Percentiles rank a stretch among this genome's conserved stretches.
phyloP scores from a whole-genome alignment of 768 basidiomycete species.

The Pleurotus sapidus region DNA sequence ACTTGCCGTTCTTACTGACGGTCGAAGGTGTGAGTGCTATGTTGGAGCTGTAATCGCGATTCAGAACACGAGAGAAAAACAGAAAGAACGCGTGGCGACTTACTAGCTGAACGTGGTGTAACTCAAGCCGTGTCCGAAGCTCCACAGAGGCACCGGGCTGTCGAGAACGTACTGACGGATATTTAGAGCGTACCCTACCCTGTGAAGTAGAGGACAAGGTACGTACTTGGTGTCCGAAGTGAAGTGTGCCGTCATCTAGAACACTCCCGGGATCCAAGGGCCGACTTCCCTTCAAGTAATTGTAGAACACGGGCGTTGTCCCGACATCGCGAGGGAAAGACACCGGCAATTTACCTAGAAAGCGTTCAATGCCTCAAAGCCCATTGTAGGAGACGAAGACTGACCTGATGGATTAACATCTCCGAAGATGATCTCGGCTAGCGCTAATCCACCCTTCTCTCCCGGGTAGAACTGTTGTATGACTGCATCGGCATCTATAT shows the following conservation, averaged over 20 bases:
- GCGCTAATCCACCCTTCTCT: slow-evolving; percentile 61
- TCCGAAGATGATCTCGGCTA: slow-evolving; percentile 67
- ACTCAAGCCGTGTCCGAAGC: slow-evolving; percentile 63
- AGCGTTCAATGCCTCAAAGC: neutral
- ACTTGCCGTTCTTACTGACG: slow-evolving; percentile 44
- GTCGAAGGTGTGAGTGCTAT: slow-evolving; percentile 41
- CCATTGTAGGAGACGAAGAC: slow-evolving; percentile 4
- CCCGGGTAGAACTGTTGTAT: slow-evolving; percentile 75
- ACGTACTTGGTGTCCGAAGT: slow-evolving; percentile 56
- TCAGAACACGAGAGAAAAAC: no score
- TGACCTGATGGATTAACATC: slow-evolving; percentile 65
- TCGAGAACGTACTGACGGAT: slow-evolving; percentile 51
- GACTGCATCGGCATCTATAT: slow-evolving; percentile 64
- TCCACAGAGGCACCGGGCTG: slow-evolving; percentile 57
- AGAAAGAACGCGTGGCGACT: slow-evolving; percentile 12
- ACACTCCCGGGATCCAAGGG: slow-evolving; percentile 52
- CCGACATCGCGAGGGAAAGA: slow-evolving; percentile 63
- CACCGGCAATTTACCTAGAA: slow-evolving; percentile 57
- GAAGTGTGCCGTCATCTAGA: slow-evolving; percentile 44
- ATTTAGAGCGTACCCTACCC: neutral
- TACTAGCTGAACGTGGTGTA: slow-evolving; percentile 67
- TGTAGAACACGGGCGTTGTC: slow-evolving; percentile 66
- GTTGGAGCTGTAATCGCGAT: slow-evolving; percentile 36
- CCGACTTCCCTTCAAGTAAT: slow-evolving; percentile 63
- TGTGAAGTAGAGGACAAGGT: neutral